Base-by-base conservation (phyloP, 2,329 filamentous ascomycete genomes). In the Byssochlamys sp. region DNA sequence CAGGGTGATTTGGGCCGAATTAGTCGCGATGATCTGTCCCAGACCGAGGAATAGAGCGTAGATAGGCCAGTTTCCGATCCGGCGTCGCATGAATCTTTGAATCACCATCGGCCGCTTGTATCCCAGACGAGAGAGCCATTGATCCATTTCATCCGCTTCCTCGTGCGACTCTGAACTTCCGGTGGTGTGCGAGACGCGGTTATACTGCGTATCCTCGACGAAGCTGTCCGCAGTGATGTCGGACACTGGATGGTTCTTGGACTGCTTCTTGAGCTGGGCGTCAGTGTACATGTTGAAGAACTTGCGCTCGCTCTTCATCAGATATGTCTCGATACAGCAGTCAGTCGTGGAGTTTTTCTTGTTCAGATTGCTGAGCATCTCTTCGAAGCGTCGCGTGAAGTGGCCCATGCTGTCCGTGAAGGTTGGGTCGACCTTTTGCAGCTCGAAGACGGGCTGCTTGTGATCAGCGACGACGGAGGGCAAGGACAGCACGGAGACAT, bases 1-100 rank as follows among this genome's bases (percentile, higher is more conserved):
- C 11, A 85, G 76, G 1, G 81, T 83, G 67, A 85, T 81, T 66
- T 85, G 83, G 70, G 84, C 83, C 0, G 80, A 83, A 67, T 82
- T 84, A 58, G 80, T 78, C 2, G 81, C 79, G 49, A 84, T 77
- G 63, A 84, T 78, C 63, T 84, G 81, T 39, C 79, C 78, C 54
- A 82, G 73, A 2, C 80, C 80, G 33, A 84, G 74, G 26, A 83
- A 69, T 63, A 83, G 76, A 7, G 79, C 75, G 65, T 84, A 84
- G 24, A 83, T 63, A 0, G 81, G 81, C 81, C 81, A 83, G 61
- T 82, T 79, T n/a, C 78, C 78, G 56, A 82, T 65, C 53, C 79
- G 78, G 57, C 73, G 70, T 57, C 77, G 72, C 63, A 83, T 72
- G 33, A 74, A 61, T 55, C 78, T 77, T 61, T 72, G 73, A 4